A percentile compares a stretch with the other conserved stretches of the same genome.
Conservation (phyloP, 2,329 filamentous ascomycete genomes). For the Pleoardoris graminearum region DNA sequence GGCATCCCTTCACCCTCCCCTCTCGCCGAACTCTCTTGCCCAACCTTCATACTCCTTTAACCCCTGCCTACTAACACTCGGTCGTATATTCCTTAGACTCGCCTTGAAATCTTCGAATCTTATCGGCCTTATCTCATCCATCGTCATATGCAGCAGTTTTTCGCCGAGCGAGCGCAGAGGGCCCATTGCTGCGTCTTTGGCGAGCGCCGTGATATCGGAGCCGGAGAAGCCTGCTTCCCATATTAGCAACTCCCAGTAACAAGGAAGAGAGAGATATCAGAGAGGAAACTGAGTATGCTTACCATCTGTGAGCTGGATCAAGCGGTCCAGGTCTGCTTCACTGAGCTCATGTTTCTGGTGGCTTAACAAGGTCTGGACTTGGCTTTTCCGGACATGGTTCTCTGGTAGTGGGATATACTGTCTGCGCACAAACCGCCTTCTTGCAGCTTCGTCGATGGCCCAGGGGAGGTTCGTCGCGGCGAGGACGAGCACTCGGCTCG, state of each 20-base stretch:
- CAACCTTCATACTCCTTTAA: conserved; percentile 91
- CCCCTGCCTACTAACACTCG: conserved; percentile 84
- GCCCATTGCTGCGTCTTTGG: conserved; percentile 98
- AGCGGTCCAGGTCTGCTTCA: conserved; percentile 68
- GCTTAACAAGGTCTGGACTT: conserved; percentile 76
- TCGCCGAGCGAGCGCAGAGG: conserved; percentile 89
- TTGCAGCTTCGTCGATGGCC: conserved; percentile 95
- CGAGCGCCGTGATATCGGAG: conserved; percentile 92
- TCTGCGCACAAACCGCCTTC: conserved; percentile 84
- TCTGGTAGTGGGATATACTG: conserved; percentile 97
- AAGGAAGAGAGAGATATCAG: not conserved
- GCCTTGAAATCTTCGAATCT: conserved; percentile 79
- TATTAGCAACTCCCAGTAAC: not conserved
- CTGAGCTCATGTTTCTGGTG: conserved; percentile 84
- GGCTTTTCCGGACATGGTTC: conserved; percentile 74
- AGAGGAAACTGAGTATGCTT: conserved; percentile 35
- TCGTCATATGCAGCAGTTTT: conserved; percentile 83
- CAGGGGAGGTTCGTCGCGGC: conserved; percentile 96
- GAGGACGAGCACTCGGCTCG: conserved; percentile 85
- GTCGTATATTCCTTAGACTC: conserved; percentile 81
- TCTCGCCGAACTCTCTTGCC: conserved; percentile 90
- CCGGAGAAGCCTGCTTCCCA: conserved; percentile 84
- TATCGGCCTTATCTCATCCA: conserved; percentile 92
- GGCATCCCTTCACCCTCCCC: conserved; percentile 65
- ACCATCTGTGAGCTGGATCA: conserved; percentile 88